Evolutionary conservation across 176 grass and related monocot genomes (phyloP), one percentile per base, ranked within the genome.

Genomic region (Carex pumila): DNA sequence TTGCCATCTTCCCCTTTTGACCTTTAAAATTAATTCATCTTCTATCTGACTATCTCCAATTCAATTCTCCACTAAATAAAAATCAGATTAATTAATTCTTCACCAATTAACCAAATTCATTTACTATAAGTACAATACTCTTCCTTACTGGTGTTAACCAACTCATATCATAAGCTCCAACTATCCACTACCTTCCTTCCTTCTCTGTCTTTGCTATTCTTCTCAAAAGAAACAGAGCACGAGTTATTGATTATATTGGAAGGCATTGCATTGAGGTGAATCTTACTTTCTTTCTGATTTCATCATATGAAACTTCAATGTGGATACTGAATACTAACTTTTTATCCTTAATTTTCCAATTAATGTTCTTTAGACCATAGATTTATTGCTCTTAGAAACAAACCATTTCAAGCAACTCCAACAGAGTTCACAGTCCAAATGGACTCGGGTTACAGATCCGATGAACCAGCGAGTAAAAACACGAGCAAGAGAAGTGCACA

Each of bases 401-500:
- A 34, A 36, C 43, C 15, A 70, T 60, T 37, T 55, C 9, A 18
- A 74, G 19, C 7, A 30, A 2, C 1, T 25, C 12, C 0, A 17
- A 74, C 6, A 12, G 18, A 74, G 29, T 45, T 71, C 32, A 65
- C 19, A 74, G 83, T 61, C 22, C 83, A 61, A 78, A 82, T 43
- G 81, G 71, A 21, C 21, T 64, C 57, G 6, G 31, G 11, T 37
- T 14, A 69, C 21, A 61, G 12, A 70, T 17, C 65, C 12, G 88
- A 70, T 58, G 69, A 87, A 61, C n/a, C 79, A 11, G 69, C 75
- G 13, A 77, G 60, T 74, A 89, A 82, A 85, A 90, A 80, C 74
- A 74, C n/a, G 0, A 87, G 79, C 88, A 86, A 89, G 53, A 87
- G 89, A 86, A 89, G 50, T 75, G 84, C 92, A 69, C 71, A 92